A percentile compares a stretch with the other conserved stretches of the same genome.
These are phyloP conservation scores for Hypoxylon sp. DNA, from an alignment of 2,329 filamentous ascomycete genomes.

Conservation along the genomic window DNA sequence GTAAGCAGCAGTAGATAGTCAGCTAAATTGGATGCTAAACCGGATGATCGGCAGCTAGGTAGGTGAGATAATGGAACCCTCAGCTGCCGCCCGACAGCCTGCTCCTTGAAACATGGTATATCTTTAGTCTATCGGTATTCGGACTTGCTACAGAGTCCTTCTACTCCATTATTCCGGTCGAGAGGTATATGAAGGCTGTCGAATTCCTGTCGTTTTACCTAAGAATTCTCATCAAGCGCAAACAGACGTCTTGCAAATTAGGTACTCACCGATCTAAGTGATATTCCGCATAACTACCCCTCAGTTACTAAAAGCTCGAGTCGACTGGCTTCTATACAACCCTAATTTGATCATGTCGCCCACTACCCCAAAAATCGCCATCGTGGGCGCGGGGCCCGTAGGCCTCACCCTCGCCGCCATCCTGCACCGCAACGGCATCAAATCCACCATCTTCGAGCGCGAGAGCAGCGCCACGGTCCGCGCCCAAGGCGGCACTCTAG, in stretches of 20 bases:
- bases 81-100: not conserved
- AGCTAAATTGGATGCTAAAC: not conserved
- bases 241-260: not conserved
- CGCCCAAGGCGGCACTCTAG: conserved; percentile 67
- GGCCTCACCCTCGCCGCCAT: conserved; percentile 54
- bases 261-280: not conserved
- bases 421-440: conserved; percentile 49
- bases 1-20: not conserved
- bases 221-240: not conserved
- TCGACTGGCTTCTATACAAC: not conserved
- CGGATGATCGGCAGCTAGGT: not conserved
- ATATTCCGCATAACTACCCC: not conserved
- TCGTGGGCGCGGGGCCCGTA: conserved; percentile 54
- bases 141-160: not conserved
- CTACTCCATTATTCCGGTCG: not conserved
- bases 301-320: not conserved
- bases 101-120: not conserved
- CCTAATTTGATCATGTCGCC: conserved; percentile 3
- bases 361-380: conserved; percentile 48
- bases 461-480: conserved; percentile 52
- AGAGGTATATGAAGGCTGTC: conserved; percentile 11
- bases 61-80: not conserved
- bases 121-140: conserved; percentile 14
- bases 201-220: not conserved
- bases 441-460: conserved; percentile 53